Percentiles rank a stretch among this genome's conserved stretches.
Conservation (phyloP, 2,329 filamentous ascomycete genomes). For the Hymenoscyphus repandus region DNA sequence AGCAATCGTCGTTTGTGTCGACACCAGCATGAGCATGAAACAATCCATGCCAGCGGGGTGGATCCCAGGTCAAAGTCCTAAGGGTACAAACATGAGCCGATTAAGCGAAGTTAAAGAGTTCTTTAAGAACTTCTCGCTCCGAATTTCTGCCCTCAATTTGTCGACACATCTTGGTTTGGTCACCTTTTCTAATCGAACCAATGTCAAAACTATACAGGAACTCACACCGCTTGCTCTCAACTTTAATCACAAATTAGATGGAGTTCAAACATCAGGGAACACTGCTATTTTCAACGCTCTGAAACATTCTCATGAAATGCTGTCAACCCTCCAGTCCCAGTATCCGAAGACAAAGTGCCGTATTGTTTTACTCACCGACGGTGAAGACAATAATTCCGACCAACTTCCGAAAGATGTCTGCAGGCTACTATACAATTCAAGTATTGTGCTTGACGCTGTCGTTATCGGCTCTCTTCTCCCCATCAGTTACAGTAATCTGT, state of each 20-base stretch:
- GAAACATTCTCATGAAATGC: neutral
- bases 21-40: constrained; percentile 10
- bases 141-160: constrained; percentile 5
- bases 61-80: neutral
- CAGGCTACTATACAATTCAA: neutral
- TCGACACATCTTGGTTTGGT: constrained; percentile 5
- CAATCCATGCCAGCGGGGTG: constrained; percentile 1
- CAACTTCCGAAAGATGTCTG: neutral
- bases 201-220: neutral
- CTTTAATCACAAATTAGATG: constrained; percentile 2
- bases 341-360: neutral
- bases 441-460: neutral
- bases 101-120: constrained; percentile 10
- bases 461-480: neutral
- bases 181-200: neutral
- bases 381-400: neutral
- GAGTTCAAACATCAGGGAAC: neutral
- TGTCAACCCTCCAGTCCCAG: neutral
- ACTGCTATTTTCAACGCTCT: constrained; percentile 2
- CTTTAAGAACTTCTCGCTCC: constrained; percentile 8
- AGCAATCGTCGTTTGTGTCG: constrained; percentile 15
- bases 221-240: constrained; percentile 1
- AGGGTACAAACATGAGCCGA: constrained; percentile 1
- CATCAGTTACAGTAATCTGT: neutral
- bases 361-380: constrained; percentile 1